Conservation (phyloP, 495 filamentous ascomycete genomes). For the Hypoxylon trugodes region DNA sequence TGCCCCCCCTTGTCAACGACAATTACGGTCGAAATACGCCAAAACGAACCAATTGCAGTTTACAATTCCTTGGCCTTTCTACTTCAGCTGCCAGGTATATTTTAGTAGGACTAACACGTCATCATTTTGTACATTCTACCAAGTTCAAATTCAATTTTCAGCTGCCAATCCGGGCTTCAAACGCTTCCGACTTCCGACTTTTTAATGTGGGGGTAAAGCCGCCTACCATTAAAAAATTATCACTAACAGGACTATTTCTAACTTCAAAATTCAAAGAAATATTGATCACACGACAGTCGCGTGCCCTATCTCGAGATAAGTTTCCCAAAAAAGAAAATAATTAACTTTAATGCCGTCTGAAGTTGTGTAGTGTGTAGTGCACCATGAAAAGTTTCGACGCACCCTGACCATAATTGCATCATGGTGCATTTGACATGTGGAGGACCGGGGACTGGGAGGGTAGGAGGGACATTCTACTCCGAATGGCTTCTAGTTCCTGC, state of each 20-base stretch:
- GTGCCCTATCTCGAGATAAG: slow-evolving; percentile 12
- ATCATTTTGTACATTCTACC: too few relatives aligned
- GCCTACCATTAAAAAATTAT: too few relatives aligned
- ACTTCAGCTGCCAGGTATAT: slow-evolving; percentile 7
- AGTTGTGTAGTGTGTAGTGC: background rate
- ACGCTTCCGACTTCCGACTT: background rate
- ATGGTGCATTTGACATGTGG: slow-evolving; percentile 24
- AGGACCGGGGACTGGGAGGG: too few relatives aligned
- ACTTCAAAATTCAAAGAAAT: background rate
- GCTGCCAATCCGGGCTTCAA: background rate
- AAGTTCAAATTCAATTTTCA: too few relatives aligned
- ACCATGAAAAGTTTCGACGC: background rate
- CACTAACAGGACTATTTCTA: background rate
- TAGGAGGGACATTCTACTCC: too few relatives aligned
- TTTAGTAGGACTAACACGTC: slow-evolving; percentile 23
- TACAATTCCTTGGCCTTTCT: slow-evolving; percentile 30
- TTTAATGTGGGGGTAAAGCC: background rate
- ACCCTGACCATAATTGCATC: slow-evolving; percentile 24
- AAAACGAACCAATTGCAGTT: slow-evolving; percentile 13
- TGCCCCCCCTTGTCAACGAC: too few relatives aligned
- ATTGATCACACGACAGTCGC: slow-evolving; percentile 30
- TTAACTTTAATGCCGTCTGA: background rate
- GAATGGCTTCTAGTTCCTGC: slow-evolving; percentile 13
- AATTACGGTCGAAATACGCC: too few relatives aligned
- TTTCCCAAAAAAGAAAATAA: background rate